Evolutionary conservation across 192 early-diverging fungal genomes (phyloP), one percentile per base, ranked within the genome.

Genomic region (Cetraspora pellucida): DNA sequence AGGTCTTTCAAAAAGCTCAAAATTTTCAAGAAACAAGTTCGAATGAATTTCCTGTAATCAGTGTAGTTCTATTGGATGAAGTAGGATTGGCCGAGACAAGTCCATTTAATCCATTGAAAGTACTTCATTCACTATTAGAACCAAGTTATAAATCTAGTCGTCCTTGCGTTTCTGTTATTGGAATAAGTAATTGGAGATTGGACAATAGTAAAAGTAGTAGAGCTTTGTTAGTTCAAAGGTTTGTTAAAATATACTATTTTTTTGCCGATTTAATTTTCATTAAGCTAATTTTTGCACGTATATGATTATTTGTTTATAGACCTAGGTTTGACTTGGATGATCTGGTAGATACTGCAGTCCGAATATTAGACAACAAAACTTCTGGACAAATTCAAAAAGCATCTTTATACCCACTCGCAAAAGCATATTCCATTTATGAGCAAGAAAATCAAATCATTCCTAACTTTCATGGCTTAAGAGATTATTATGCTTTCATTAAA

Each of bases 111-210:
- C 50, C 50, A 4, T 54, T 54, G 50, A 54, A 54, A 19, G 50
- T 54, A 19, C 50, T 54, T 54, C 50, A 54, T 54, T 13, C 50
- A 2, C 16, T 54, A 54, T n/a, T 54, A 4, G 50, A 54, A 54
- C 50, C 50, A 61, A 61, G 59, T 28, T 43, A 75, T 75, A 25
- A 66, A 16, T 23, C 28, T 27, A 45, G 68, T 46, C 25, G 58
- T 2, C 58, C 74, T 9, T 21, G n/a, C 11, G 58, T 75, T 13
- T 75, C 74, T 19, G 74, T 75, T 37, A 45, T 75, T 64, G 74
- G 74, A 30, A 75, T 75, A 37, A 64, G 59, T 28, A 75, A 75
- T 61, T 75, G 74, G 74, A 63, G 74, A 43, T 65, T 75, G 31
- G 74, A 75, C 30, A 60, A 47, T 30, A 64, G 59, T 16, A 75